Conservation (phyloP, 2,329 filamentous ascomycete genomes). For the Lasiodiplodia gonubiensis region DNA sequence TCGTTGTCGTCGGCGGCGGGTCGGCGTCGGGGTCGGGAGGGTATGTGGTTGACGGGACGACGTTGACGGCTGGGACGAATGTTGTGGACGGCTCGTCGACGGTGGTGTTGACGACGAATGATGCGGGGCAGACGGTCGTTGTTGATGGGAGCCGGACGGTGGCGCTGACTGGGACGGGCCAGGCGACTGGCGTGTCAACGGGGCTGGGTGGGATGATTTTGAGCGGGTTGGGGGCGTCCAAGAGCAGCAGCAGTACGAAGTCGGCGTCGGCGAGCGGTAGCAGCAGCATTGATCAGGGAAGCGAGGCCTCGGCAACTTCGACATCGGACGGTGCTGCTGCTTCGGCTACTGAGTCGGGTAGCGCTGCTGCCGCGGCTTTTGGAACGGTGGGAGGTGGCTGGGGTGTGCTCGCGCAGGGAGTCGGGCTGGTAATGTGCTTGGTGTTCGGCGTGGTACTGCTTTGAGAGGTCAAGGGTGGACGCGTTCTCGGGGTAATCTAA, state of each 20-base stretch:
- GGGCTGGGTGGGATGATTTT: slow-evolving; percentile 4
- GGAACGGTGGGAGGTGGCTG: not conserved
- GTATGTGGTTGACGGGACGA: not conserved
- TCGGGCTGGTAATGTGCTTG: not conserved
- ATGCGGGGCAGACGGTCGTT: not conserved
- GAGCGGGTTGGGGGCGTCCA: slow-evolving; percentile 2
- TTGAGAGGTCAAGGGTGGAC: not conserved
- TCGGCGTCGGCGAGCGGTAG: not conserved
- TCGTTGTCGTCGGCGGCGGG: not conserved
- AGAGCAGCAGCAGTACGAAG: not conserved
- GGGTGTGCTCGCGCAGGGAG: not conserved
- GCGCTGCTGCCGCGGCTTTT: not conserved
- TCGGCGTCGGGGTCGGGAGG: not conserved
- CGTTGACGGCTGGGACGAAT: not conserved
- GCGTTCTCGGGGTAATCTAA: not conserved
- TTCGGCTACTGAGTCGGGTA: not conserved
- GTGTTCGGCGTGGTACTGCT: not conserved
- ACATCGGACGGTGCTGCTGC: not conserved
- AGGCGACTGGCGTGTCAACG: not conserved
- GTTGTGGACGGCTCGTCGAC: not conserved
- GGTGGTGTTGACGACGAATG: slow-evolving; percentile 16
- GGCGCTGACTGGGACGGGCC: not conserved
- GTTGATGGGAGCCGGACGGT: not conserved
- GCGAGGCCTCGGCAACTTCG: not conserved
- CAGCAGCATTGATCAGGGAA: no score